Evolutionary conservation across 371 early-diverging fungal genomes (phyloP), one percentile per base, ranked within the genome.

Genomic region (Mucor piriformis): DNA sequence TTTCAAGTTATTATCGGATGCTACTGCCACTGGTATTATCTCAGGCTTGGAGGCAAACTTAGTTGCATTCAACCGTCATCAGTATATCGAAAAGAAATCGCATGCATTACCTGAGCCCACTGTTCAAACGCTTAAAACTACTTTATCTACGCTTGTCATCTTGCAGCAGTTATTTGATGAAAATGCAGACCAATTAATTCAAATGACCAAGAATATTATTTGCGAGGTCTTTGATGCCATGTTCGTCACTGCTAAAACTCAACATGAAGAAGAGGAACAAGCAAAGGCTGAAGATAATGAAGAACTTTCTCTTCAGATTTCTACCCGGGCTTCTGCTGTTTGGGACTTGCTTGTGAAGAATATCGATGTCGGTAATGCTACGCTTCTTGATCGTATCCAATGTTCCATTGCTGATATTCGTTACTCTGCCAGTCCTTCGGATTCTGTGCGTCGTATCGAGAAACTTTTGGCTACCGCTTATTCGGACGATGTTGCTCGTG

Each of bases 331-430:
- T 0, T 54, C 61, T 1, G 43, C 56, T 13, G 54, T 64, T 18
- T 74, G 74, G 74, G 50, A 63, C 8, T 43, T 18, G 2, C 49
- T 73, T 32, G 49, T 49, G 0, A 40, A 16, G 0, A 54, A 25
- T 27, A 25, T 62, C 5, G 21, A 56, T 38, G 58, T 64, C 8
- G 33, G 37, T 15, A 25, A 33, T 16, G 1, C 13, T 6, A 15
- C 54, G 15, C 47, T 83, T 15, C 57, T 73, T 3, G 61, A 63
- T 0, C 81, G 77, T n/a, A 62, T 82, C 16, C 76, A 68, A 51
- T 25, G 51, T 12, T 75, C 79, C 6, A 76, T 86, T 32, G 59
- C 61, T 4, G 71, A 86, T 53, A 60, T 83, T 37, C 66, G 55
- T 3, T 77, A 68, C 50, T 44, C 70, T 46, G 70, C 56, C 23